phyloP scores from a whole-genome alignment of 768 basidiomycete species.

The Naematelia aurantialba region DNA sequence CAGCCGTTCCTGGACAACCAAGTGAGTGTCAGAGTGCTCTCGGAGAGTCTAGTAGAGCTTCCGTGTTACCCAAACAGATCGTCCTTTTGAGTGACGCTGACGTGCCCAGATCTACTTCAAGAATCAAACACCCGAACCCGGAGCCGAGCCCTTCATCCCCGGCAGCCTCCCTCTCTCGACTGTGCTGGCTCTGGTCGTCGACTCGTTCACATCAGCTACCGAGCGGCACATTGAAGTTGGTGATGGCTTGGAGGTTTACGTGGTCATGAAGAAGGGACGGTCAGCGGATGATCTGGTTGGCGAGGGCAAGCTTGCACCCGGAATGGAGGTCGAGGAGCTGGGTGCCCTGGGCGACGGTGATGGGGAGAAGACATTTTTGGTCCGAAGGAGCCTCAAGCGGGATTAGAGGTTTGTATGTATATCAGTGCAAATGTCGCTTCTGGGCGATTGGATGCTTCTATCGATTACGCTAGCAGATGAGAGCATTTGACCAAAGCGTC shows the following conservation, averaged over 20 bases:
- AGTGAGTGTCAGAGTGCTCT: constrained; percentile 62
- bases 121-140: constrained; percentile 77
- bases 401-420: constrained; percentile 25
- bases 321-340: constrained; percentile 43
- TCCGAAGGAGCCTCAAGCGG: constrained; percentile 35
- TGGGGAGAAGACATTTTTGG: constrained; percentile 40
- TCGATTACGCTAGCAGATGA: constrained; percentile 6
- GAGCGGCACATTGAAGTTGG: constrained; percentile 99
- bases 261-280: constrained; percentile 71
- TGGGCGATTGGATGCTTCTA: neutral
- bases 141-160: constrained; percentile 63
- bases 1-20: constrained; percentile 99
- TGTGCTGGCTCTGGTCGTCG: constrained; percentile 82
- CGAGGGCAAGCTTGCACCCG: constrained; percentile 26
- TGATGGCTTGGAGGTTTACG: constrained; percentile 88
- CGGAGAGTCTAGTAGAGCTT: neutral
- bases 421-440: too few relatives aligned
- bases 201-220: constrained; percentile 94
- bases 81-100: constrained; percentile 5
- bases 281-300: constrained; percentile 55
- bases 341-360: constrained; percentile 34
- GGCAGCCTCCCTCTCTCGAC: constrained; percentile 72
- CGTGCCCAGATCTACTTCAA: constrained; percentile 84
- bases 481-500: neutral
- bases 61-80: neutral